Conservation (phyloP, 257 asterid species). For the Primulina eburnea region DNA sequence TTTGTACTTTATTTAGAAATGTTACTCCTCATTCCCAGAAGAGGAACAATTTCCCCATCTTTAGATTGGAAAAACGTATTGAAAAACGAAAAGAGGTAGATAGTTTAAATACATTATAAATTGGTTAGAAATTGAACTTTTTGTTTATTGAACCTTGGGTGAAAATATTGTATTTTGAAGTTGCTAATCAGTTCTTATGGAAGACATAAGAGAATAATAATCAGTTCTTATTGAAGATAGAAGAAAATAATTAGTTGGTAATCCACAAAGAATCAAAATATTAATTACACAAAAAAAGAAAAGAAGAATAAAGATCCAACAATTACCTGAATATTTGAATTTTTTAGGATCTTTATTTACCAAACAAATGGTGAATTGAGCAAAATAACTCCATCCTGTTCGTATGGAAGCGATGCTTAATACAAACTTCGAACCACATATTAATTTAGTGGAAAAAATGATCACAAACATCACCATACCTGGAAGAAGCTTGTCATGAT, state of each 20-base stretch:
- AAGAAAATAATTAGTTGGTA: too few relatives aligned
- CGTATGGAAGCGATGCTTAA: conserved; percentile 21
- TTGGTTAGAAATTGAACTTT: background rate
- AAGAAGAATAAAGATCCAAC: too few relatives aligned
- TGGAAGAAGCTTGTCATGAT: conserved; percentile 63
- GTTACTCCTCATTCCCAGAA: too few relatives aligned
- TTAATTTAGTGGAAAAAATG: too few relatives aligned
- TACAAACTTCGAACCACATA: too few relatives aligned
- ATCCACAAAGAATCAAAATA: too few relatives aligned
- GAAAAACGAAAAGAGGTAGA: conserved; percentile 48
- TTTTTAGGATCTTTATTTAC: conserved; percentile 55
- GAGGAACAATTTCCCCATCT: too few relatives aligned
- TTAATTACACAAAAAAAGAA: too few relatives aligned
- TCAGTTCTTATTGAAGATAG: too few relatives aligned
- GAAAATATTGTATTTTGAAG: background rate
- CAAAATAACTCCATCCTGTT: conserved; percentile 60
- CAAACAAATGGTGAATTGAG: conserved; percentile 59
- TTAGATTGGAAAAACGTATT: too few relatives aligned
- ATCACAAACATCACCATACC: conserved; percentile 1
- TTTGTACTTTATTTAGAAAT: too few relatives aligned
- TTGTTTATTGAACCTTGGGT: background rate
- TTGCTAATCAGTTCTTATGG: conserved; percentile 56
- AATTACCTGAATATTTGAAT: conserved; percentile 49
- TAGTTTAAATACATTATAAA: background rate
- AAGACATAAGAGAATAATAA: conserved; percentile 71